These are phyloP conservation scores for Tephrocybe sp. DNA, from an alignment of 768 basidiomycete species.

Conservation along the genomic window DNA sequence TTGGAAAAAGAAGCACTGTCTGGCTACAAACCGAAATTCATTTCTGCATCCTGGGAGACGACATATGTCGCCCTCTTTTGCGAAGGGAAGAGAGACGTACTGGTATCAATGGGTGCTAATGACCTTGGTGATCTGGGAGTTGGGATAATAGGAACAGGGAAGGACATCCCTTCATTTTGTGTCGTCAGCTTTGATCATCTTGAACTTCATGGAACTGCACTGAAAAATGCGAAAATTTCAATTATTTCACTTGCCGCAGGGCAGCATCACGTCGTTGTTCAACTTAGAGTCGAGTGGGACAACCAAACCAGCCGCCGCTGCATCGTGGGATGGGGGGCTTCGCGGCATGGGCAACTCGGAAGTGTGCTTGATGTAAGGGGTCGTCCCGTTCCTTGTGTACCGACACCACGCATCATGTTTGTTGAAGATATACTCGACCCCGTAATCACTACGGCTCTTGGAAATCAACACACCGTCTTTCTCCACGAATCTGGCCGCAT, in stretches of 20 bases:
- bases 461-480: conserved; percentile 44
- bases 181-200: conserved; percentile 43
- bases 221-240: conserved; percentile 20
- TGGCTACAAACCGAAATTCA: conserved; percentile 42
- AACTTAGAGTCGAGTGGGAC: conserved; percentile 29
- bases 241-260: conserved; percentile 57
- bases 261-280: conserved; percentile 67
- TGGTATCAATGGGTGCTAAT: conserved; percentile 81
- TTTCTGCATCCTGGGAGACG: conserved; percentile 83
- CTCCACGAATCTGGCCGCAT: conserved; percentile 57
- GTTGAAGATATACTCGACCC: conserved; percentile 26
- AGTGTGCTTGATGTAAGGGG: conserved; percentile 17
- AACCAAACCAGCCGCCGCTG: conserved; percentile 22
- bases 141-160: conserved; percentile 28
- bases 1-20: conserved; percentile 31
- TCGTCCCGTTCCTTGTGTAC: conserved; percentile 26
- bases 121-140: conserved; percentile 82
- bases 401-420: conserved; percentile 35
- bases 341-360: conserved; percentile 85
- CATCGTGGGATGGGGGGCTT: conserved; percentile 79
- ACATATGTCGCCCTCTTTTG: conserved; percentile 64
- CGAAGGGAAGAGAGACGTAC: conserved; percentile 39
- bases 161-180: conserved; percentile 30
- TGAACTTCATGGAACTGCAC: conserved; percentile 20
- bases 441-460: conserved; percentile 34